Base-by-base conservation (phyloP, 2,329 filamentous ascomycete species). In the Sporothrix euskadiensis region DNA sequence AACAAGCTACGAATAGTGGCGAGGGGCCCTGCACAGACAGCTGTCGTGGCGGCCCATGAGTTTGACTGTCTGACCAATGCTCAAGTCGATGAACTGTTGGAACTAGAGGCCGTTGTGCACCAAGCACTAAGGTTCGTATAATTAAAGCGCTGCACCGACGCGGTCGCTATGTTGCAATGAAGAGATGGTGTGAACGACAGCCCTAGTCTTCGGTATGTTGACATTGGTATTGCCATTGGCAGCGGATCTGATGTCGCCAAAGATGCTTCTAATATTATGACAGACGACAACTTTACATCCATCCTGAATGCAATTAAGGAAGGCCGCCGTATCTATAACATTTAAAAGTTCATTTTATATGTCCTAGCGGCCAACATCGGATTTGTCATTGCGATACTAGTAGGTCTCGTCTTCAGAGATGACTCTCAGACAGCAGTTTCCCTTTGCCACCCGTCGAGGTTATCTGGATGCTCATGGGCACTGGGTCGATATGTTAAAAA, bases 391-490 rank as follows among this genome's bases (percentile, higher is more conserved):
- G 90, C 93, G 0, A 85, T 97, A n/a, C 89, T 97, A 32, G 90
- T 93, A 52, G 94, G 94, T 71, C 88, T 97, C 3, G 91, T 86
- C 0, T 97, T 97, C 83, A 92, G 93, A 78, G 94, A 97, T 79
- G 76, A 82, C 1, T 83, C 85, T 10, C 87, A 88, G 7, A 87
- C 92, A 74, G 96, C 93, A 0, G 93, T 97, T 12, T 97, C 97
- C 81, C 94, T 94, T 88, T 97, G 59, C 90, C 92, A 0, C 93
- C 94, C 0, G 89, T 97, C 10, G 91, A 97, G 78, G 95, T 97
- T 75, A 88, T 97, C 74, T 97, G 93, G 94, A 93, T 97, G 80
- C 97, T 97, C 82, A 95, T 97, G 91, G 88, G 96, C 73, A 97
- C 94, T 0, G 95, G 92, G 57, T 92, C 91, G 0, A 89, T 96